Base-by-base conservation (phyloP, 2,329 filamentous ascomycete species). In the Talaromyces sp. region DNA sequence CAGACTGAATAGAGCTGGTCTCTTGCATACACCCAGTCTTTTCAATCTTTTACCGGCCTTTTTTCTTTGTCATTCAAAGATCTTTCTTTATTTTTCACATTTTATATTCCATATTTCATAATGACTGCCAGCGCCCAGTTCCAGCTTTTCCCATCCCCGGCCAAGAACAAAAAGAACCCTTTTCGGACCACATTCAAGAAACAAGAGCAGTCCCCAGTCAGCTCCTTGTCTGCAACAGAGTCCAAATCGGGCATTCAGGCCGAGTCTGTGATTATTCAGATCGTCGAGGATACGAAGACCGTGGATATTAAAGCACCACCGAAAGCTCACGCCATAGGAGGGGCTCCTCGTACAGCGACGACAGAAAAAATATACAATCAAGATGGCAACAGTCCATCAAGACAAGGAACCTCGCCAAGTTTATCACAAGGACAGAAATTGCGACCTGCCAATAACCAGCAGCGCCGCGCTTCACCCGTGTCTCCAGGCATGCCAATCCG, bases 81-180 rank as follows among this genome's bases (percentile, higher is more conserved):
- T 44, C 47, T 33, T 18, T 7, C 44, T 27, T 54, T n/a, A 10
- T 8, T 42, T 27, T 16, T 51, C 27, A n/a, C 57, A 34, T 14
- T 27, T 27, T 10, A 60, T 18, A 44, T 14, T 50, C 16, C 27
- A 63, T 47, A 57, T 33, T 34, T 27, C 27, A 34, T 47, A 53
- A 62, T 62, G 61, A 28, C 61, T 56, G 56, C 60, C 10, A 75
- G 74, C 69, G 73, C 66, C 60, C 73, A 76, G 61, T 78, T 78
- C 56, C 76, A 77, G 60, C 68, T 78, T 55, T 78, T 78, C 51
- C 76, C 76, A 18, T 66, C 73, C n/a, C 69, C 72, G 56, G 69
- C 74, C 10, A 69, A 70, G 64, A 62, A 64, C 53, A 68, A 70
- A 61, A 75, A 71, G 60, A 75, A 77, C 56, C 72, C 74, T 1